phyloP scores from a whole-genome alignment of 768 basidiomycete species.

The Boletus reticuloceps region DNA sequence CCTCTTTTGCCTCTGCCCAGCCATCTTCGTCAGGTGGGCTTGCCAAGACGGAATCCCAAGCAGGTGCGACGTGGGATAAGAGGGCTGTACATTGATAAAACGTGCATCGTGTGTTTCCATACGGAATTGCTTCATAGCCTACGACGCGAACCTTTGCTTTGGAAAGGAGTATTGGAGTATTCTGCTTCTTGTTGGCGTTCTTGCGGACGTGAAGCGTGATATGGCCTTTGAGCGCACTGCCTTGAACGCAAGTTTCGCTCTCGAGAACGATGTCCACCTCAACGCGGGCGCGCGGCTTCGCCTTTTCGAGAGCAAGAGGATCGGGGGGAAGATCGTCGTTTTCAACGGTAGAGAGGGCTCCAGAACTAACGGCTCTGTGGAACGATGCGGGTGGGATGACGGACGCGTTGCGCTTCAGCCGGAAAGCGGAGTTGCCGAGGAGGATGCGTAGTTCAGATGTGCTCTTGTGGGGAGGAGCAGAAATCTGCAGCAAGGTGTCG shows the following conservation, averaged over 20 bases:
- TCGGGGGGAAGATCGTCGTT: constrained; percentile 18
- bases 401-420: constrained; percentile 52
- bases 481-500: constrained; percentile 53
- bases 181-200: constrained; percentile 49
- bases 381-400: constrained; percentile 33
- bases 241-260: constrained; percentile 75
- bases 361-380: constrained; percentile 6
- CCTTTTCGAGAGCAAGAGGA: constrained; percentile 61
- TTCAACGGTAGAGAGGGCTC: neutral
- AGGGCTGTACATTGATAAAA: constrained; percentile 76
- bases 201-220: constrained; percentile 64
- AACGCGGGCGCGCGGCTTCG: constrained; percentile 70
- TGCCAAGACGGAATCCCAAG: constrained; percentile 41
- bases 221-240: constrained; percentile 65
- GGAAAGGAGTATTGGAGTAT: constrained; percentile 56
- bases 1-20: constrained; percentile 60
- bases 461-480: constrained; percentile 47
- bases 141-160: constrained; percentile 78
- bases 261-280: constrained; percentile 81
- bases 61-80: constrained; percentile 49
- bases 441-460: constrained; percentile 58
- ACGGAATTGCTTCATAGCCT: constrained; percentile 75
- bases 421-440: constrained; percentile 58
- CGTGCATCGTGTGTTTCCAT: constrained; percentile 60
- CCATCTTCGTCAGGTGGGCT: constrained; percentile 57